These are phyloP conservation scores for Chlamydomonas reinhardtii DNA, from an alignment of 163 green algal genomes.

Conservation along the genomic window DNA sequence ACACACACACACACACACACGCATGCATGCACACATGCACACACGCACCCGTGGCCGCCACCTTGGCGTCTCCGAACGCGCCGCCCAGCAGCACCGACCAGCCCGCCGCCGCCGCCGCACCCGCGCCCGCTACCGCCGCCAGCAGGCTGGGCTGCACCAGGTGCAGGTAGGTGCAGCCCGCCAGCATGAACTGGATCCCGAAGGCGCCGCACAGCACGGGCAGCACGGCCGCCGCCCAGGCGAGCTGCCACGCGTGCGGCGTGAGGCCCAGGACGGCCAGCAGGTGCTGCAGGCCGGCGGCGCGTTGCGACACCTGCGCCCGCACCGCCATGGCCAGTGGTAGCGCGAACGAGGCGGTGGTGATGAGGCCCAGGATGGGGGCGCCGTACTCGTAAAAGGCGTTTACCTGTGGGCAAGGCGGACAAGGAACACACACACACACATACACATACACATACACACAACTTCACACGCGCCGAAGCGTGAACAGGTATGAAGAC, in stretches of 20 bases:
- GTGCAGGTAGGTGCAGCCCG: conserved; percentile 12
- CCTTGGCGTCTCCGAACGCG: background rate
- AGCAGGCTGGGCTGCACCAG: conserved; percentile 27
- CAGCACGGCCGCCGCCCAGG: conserved; percentile 14
- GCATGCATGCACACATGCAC: background rate
- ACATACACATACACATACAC: too few species aligned
- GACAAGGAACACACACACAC: too few species aligned
- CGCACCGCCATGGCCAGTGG: conserved; percentile 20
- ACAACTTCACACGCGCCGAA: too few species aligned
- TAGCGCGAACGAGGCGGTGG: conserved; percentile 19
- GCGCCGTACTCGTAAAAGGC: conserved; percentile 44
- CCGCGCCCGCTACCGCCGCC: conserved; percentile 16
- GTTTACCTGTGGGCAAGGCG: conserved; percentile 16
- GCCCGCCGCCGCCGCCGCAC: background rate
- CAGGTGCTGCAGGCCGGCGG: conserved; percentile 26
- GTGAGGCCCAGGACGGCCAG: conserved; percentile 18
- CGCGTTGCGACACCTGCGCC: conserved; percentile 8
- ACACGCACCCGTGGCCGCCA: conserved; percentile 2
- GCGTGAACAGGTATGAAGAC: too few species aligned
- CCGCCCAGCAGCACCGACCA: conserved; percentile 35
- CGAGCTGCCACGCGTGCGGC: background rate
- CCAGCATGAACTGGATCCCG: background rate
- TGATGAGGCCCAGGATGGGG: conserved; percentile 28
- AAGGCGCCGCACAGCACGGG: background rate
- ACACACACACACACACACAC: background rate